A percentile compares a stretch with the other conserved stretches of the same genome.
phyloP scores from a whole-genome alignment of 1,284 basidiomycete genomes.

The Apiotrichum akiyoshidainum region DNA sequence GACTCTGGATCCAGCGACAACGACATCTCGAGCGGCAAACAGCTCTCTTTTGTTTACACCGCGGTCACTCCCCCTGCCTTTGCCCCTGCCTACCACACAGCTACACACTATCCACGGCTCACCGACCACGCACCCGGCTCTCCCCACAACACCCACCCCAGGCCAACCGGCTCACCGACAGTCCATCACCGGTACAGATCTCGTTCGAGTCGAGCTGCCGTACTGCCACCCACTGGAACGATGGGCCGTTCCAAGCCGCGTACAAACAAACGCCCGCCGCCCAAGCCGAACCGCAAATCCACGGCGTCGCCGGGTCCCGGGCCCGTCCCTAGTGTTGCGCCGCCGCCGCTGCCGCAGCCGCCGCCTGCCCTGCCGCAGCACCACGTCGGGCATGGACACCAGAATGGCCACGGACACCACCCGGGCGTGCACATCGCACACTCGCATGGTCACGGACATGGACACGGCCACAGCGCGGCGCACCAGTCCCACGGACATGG shows the following conservation, averaged over 20 bases:
- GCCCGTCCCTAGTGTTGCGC: not conserved
- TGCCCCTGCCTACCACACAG: no score
- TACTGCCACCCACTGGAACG: not conserved
- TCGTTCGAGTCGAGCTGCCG: no score
- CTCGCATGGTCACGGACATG: not conserved
- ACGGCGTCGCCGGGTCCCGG: not conserved
- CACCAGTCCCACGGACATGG: not conserved
- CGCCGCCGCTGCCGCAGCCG: constrained; percentile 9
- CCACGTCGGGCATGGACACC: not conserved
- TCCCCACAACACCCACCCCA: not conserved
- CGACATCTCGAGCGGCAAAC: no score
- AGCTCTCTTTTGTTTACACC: no score
- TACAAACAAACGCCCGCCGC: constrained; percentile 39
- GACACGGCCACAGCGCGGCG: not conserved
- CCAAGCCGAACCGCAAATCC: constrained; percentile 18
- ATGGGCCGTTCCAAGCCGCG: constrained; percentile 48
- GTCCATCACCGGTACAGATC: no score
- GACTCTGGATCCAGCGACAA: no score
- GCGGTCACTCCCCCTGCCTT: no score
- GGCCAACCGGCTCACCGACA: no score
- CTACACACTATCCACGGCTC: no score
- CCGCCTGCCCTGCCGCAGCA: constrained; percentile 25
- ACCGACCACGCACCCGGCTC: no score
- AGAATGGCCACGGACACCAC: not conserved
- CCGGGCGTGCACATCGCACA: not conserved